Evolutionary conservation across 371 early-diverging fungal genomes (phyloP), one percentile per base, ranked within the genome.

Genomic region (Mucor mucedo): DNA sequence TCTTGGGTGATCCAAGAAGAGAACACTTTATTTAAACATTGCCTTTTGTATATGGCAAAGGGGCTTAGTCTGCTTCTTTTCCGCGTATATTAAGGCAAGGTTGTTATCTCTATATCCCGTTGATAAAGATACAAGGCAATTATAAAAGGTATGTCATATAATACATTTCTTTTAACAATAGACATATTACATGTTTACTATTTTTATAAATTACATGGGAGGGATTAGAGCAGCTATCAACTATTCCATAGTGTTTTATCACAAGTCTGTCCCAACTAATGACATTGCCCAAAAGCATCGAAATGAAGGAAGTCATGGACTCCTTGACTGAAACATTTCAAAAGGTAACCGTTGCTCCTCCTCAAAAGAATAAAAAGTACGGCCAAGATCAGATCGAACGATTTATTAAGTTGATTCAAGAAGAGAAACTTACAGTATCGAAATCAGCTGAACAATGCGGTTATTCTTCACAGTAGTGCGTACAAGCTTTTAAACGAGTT

Each of bases 11-110:
- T 60, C 60, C 60, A 40, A 52, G 50, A 50, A 41, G 50, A 52
- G 60, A 60, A 48, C 60, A 60, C 60, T 60, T 60, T 52, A 50
- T 60, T 60, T 60, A 50, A 50, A 60, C 52, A 60, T 52, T 40
- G 60, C 60, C 52, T 60, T 60, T 60, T 60, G 39, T 60, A 60
- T 50, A 52, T 50, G 42, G 60, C 39, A 60, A 60, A 60, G 39
- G 60, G 41, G 60, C 52, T 52, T 38, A 40, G 9, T 60, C 49
- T 50, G 52, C 60, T 60, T 60, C 60, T 60, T 55, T 55, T 42
- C 55, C 55, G 55, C 41, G 55, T 55, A 55, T 8, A 55, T 41
- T 41, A 55, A 55, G 55, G 41, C 55, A 41, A 55, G 55, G 55
- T 55, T 55, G 41, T 41, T 55, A 55, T 55, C 55, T 55, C 42